Evolutionary conservation across 2,329 filamentous ascomycete species (phyloP), one percentile per base, ranked within the genome.

Genomic region (Cladobotryum protrusum): DNA sequence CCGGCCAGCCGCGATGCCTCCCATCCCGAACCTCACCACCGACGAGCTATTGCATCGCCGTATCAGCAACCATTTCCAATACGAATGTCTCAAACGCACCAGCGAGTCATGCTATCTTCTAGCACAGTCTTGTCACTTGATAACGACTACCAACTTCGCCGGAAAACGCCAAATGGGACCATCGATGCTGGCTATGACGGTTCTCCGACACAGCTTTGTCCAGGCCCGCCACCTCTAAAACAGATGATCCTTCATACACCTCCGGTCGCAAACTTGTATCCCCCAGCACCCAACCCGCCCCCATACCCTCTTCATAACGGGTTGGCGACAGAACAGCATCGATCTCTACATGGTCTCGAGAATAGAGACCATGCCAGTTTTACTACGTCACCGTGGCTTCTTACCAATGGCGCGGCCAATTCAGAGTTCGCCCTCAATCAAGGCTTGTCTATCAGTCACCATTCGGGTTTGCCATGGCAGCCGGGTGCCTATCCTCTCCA

Each of bases 101-200:
- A 58, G 34, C 57, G 45, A n/a, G 49, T 51, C 45, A 43, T 56
- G 34, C 40, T 47, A 37, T 52, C 53, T 43, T 44, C 53, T 32
- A 49, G 45, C 42, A 47, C 50, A 43, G 42, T 54, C 53, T 59
- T 63, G 56, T 51, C 61, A 36, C 53, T 59, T 53, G 66, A 68
- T 49, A 65, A 68, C 48, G 89, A 96, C 66, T 84, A 95, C 66
- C 87, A 89, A 59, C 75, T 96, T 50, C 83, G 92, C 57, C 82
- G 92, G 57, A 97, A 97, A 68, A 97, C 92, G 8, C 93, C 92
- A 4, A 92, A 85, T 62, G 93, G 92, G n/a, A 96, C 90, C 35
- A 79, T 97, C 54, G 86, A 92, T 56, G 89, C 88, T 48, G 90
- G 89, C 11, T 96, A 96, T 62, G 91, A 97, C 75, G 89, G 87